Base-by-base conservation (phyloP, 768 basidiomycete genomes). In the Lyophyllum semitale region DNA sequence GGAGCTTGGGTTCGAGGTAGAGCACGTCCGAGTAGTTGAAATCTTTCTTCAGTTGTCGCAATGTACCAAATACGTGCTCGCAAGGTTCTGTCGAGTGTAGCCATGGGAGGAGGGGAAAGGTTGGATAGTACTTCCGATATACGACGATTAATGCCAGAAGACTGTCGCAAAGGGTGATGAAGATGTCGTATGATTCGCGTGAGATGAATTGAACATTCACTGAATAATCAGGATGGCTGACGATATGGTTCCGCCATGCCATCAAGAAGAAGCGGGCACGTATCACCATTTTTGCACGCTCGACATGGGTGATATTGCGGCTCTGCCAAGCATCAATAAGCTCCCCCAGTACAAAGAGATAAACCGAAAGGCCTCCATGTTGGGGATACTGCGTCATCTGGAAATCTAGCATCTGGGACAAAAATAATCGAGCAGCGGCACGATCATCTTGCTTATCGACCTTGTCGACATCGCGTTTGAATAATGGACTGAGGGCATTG, bases 391-490 rank as follows among this genome's bases (percentile, higher is more conserved):
- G 48, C 0, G 67, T 45, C 2, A 54, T 44, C 8, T 71, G 27
- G 12, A 50, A 71, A 9, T 68, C 29, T 1, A 79, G 62, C 0
- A 64, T 59, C 3, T 58, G 53, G 0, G 73, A 71, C 6, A 72
- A 77, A 52, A 78, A 77, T 0, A 80, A 57, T 0, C 73, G 68
- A 3, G 68, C 51, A 0, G 78, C 79, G 0, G 78, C 78, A 55
- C 63, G 66, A 57, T 81, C 76, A 60, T 80, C 79, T 64, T 81
- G 77, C 0, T 68, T 57, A 51, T 81, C 77, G 0, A 77, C 26
- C 42, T 71, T 71, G 15, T 73, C 69, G 1, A 80, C 71, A 55
- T 74, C 71, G 0, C 62, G 64, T 18, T 54, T 41, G 51, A 45
- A 71, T 6, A 71, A 48, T 0, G 71, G 67, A 2, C 57, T 51